Evolutionary conservation across 805 yeast species (phyloP), one percentile per base, ranked within the genome.

Genomic region (Saccharomyces jurei): DNA sequence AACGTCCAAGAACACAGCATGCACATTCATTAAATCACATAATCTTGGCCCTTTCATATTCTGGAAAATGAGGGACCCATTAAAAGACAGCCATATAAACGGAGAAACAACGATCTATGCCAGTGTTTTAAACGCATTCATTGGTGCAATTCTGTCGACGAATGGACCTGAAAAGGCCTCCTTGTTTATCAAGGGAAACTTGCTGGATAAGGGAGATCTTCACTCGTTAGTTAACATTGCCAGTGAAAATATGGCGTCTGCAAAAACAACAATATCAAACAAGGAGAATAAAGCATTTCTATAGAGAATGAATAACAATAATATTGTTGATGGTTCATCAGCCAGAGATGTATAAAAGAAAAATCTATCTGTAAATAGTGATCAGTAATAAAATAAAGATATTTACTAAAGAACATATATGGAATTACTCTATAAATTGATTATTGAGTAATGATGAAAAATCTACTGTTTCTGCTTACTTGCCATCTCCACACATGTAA

Each of bases 401-500:
- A 17, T 10, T 36, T 8, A 6, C 44, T 36, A 6, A 36, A 36
- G 44, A 36, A 5, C 6, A 36, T 36, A 36, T 36, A 36, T 36
- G 44, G 6, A 10, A 17, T 10, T 36, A 36, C 8, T 36, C 13
- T 36, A 36, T 11, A 36, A 11, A 17, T 36, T 10, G 9, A 36
- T 36, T 17, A 17, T n/a, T 21, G 10, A 36, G 8, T 8, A 4
- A 36, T 17, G 44, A 36, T 17, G 25, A 36, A 8, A 8, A 25
- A 8, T 17, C 25, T 36, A 17, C 8, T 1, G 22, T 1, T 10
- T 21, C 5, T 8, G 44, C 13, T 9, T 13, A 64, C 90, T 86
- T 27, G 96, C 96, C 67, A 90, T 97, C 68, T 92, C 97, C 5
- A 92, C 97, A 1, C 96, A 88, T 73, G 91, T 91, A 25, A 92